Base-by-base conservation (phyloP, 495 filamentous ascomycete species). In the Chlorociboria aeruginascens region DNA sequence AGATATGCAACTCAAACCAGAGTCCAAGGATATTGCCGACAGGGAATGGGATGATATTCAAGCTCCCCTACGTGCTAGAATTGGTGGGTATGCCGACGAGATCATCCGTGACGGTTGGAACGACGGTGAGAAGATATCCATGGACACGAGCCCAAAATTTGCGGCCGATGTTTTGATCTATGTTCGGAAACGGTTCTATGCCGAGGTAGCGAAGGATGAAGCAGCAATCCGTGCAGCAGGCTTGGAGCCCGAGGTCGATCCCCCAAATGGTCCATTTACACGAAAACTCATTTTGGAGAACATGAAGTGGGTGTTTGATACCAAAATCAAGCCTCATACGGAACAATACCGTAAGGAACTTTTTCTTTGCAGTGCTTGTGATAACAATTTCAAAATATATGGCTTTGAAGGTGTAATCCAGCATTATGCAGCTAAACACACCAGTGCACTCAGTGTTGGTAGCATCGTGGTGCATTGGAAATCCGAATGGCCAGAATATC, bases 241-340 rank as follows among this genome's bases (percentile, higher is more conserved):
- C 20, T 57, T 61, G 46, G 49, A 61, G 30, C 59, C 66, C 6
- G 50, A 61, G 30, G 13, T 45, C 16, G 76, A 76, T 52, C 66
- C 70, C 25, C 67, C 69, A 7, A 66, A 76, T 51, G 74, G 71
- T 2, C 69, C 77, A 0, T 74, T 67, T 28, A 75, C 67, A 2
- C 67, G 69, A 51, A 78, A 71, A 53, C 61, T 88, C 39, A 81
- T 81, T 1, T 67, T 90, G 49, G 85, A 89, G 56, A 86, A 86
- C 58, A 87, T 90, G 84, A 89, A 84, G 61, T 89, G 79, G 77
- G 66, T 89, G 29, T 87, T 81, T 52, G 83, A 88, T 50, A 78
- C 69, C 48, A 86, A 86, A 60, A 70, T 90, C 55, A 82, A 78
- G 53, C 77, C 77, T 6, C 55, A 72, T 28, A 84, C 81, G 0